phyloP scores from a whole-genome alignment of 1,284 basidiomycete genomes.

The Trametes versicolor region DNA sequence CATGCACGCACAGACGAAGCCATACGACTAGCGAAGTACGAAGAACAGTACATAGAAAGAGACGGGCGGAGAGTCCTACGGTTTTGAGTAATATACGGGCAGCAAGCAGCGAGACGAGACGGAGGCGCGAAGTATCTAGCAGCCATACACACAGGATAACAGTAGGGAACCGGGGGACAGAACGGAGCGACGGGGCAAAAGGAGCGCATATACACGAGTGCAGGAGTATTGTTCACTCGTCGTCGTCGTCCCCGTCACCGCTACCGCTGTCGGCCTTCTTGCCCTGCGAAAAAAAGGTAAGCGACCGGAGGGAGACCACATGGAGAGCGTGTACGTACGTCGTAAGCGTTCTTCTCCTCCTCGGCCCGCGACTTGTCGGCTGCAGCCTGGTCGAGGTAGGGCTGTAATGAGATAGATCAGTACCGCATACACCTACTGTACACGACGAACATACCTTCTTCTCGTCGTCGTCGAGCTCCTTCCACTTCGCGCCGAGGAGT shows the following conservation, averaged over 20 bases:
- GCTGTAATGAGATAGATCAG: slow-evolving; percentile 56
- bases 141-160: slow-evolving; percentile 27
- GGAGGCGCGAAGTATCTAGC: slow-evolving; percentile 32
- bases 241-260: slow-evolving; percentile 68
- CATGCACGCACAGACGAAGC: slow-evolving; percentile 33
- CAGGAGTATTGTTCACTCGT: slow-evolving; percentile 48
- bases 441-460: slow-evolving; percentile 69
- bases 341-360: slow-evolving; percentile 81
- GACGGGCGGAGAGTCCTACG: slow-evolving; percentile 25
- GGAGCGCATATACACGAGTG: slow-evolving; percentile 11
- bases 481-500: slow-evolving; percentile 78
- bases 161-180: too few relatives aligned
- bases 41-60: slow-evolving; percentile 31
- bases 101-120: slow-evolving; percentile 22
- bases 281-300: slow-evolving; percentile 42
- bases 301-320: slow-evolving; percentile 12
- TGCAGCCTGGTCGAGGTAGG: slow-evolving; percentile 89
- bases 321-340: slow-evolving; percentile 54
- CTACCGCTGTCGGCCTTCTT: slow-evolving; percentile 59
- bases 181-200: too few relatives aligned
- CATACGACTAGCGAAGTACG: slow-evolving; percentile 35
- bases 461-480: slow-evolving; percentile 70
- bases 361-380: slow-evolving; percentile 89
- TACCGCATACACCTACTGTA: slow-evolving; percentile 16
- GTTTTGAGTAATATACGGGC: slow-evolving; percentile 37